Conservation (phyloP, 2,329 filamentous ascomycete species). For the Hypoxylon sp. region DNA sequence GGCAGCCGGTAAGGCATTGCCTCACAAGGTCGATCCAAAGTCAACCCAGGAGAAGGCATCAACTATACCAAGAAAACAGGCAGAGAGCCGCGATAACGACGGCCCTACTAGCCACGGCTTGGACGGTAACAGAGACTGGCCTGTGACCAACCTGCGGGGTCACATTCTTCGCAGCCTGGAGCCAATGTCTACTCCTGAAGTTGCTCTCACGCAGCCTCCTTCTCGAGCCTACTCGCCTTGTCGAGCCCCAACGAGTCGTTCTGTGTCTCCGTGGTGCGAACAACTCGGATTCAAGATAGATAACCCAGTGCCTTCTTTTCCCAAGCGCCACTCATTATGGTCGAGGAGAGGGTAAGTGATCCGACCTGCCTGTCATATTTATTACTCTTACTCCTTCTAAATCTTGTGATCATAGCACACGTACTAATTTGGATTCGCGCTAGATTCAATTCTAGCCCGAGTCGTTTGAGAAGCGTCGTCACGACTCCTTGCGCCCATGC, state of each 20-base stretch:
- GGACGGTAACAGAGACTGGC: slow-evolving; percentile 50
- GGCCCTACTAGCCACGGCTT: slow-evolving; percentile 42
- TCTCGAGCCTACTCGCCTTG: slow-evolving; percentile 25
- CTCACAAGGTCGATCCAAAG: not conserved
- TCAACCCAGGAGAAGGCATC: not conserved
- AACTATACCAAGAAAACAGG: slow-evolving; percentile 14
- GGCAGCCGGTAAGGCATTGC: slow-evolving; percentile 4
- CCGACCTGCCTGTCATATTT: not conserved
- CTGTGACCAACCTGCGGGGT: slow-evolving; percentile 33
- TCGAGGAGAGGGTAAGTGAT: slow-evolving; percentile 37
- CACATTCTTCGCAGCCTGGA: slow-evolving; percentile 19
- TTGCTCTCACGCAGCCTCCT: slow-evolving; percentile 20
- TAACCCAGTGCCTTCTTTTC: slow-evolving; percentile 20
- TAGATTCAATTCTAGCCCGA: slow-evolving; percentile 39
- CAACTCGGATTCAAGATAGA: slow-evolving; percentile 40
- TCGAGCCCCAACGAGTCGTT: slow-evolving; percentile 21
- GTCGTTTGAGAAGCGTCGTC: slow-evolving; percentile 22
- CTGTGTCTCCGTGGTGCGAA: slow-evolving; percentile 43
- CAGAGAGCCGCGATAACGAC: slow-evolving; percentile 16
- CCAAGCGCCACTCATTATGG: slow-evolving; percentile 21
- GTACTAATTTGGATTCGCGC: slow-evolving; percentile 16
- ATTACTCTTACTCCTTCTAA: too few relatives aligned
- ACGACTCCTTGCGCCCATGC: slow-evolving; percentile 26
- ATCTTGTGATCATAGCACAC: not conserved
- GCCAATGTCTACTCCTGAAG: slow-evolving; percentile 23